Evolutionary conservation across 768 basidiomycete genomes (phyloP), one percentile per base, ranked within the genome.

Genomic region (Kwoniella pini): DNA sequence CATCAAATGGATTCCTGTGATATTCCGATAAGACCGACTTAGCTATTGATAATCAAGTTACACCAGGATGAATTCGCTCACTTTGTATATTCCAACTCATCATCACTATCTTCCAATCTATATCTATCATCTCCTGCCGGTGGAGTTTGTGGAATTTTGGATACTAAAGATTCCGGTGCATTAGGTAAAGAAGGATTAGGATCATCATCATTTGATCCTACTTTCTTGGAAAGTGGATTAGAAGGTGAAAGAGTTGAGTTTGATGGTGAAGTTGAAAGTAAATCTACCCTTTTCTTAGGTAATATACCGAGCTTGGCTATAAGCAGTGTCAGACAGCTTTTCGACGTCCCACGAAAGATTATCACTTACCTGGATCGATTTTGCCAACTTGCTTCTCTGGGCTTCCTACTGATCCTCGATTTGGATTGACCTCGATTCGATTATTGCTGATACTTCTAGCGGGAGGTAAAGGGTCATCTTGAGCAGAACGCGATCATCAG

Each of bases 291-390:
- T 54, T 72, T 73, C 60, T 78, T 78, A 1, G 77, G 77, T 0
- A 78, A 65, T 52, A 78, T 70, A n/a, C 77, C 77, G 33, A 78
- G 69, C 59, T 78, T 78, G 51, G 74, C 77, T 78, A 56, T 15
- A 43, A n/a, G n/a, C n/a, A n/a, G n/a, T n/a, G n/a, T n/a, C n/a
- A n/a, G n/a, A n/a, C n/a, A n/a, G n/a, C n/a, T n/a, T n/a, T n/a
- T n/a, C n/a, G n/a, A n/a, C n/a, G n/a, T n/a, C n/a, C n/a, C n/a
- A n/a, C n/a, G n/a, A n/a, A n/a, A n/a, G n/a, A n/a, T n/a, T n/a
- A n/a, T n/a, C n/a, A n/a, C 72, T 62, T 54, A 72, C 73, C 69
- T 9, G 68, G 69, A 64, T 75, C 74, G 46, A 75, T 75, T 62
- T 72, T 75, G 19, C 69, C 67, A 19, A 54, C 51, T 22, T 45